Percentiles rank a stretch among this genome's conserved stretches.
phyloP scores from a whole-genome alignment of 495 filamentous ascomycete genomes.

The Penicillium atrosanguineum region DNA sequence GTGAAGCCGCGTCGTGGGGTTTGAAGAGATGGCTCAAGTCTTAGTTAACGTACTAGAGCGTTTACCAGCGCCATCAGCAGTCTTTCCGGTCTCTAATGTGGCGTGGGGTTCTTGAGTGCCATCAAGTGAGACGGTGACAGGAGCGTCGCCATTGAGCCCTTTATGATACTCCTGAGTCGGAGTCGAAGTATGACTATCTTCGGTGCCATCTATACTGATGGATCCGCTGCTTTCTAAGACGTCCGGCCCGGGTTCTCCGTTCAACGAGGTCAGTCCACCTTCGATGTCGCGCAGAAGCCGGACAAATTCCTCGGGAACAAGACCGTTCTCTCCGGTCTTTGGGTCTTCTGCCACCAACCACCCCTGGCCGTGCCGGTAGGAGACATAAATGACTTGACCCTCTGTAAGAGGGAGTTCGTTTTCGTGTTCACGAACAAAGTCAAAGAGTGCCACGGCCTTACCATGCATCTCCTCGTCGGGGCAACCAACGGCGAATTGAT shows the following conservation, averaged over 20 bases:
- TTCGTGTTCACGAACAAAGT: conserved; percentile 92
- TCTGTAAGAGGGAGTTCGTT: conserved; percentile 92
- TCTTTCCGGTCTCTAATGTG: conserved; percentile 4
- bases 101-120: conserved; percentile 1
- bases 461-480: conserved; percentile 98
- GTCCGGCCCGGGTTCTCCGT: conserved; percentile 35
- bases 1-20: conserved; percentile 9
- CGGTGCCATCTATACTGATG: conserved; percentile 29
- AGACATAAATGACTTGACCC: conserved; percentile 95
- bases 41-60: conserved; percentile 17
- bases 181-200: conserved; percentile 31
- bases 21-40: conserved; percentile 11
- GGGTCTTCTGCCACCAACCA: conserved; percentile 98
- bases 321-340: conserved; percentile 80
- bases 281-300: conserved; percentile 89
- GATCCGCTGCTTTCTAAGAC: conserved; percentile 24
- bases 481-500: conserved; percentile 91
- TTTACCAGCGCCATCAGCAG: conserved; percentile 6
- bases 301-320: conserved; percentile 97
- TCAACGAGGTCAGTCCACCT: conserved; percentile 55
- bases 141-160: conserved; percentile 11
- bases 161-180: conserved; percentile 26
- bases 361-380: conserved; percentile 91
- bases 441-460: conserved; percentile 91
- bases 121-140: conserved; percentile 2